Percentiles rank a stretch among this genome's conserved stretches.
Evolutionary conservation across 1,139 yeast genomes (phyloP).

Genomic region (Zygoascus hellenicus): DNA sequence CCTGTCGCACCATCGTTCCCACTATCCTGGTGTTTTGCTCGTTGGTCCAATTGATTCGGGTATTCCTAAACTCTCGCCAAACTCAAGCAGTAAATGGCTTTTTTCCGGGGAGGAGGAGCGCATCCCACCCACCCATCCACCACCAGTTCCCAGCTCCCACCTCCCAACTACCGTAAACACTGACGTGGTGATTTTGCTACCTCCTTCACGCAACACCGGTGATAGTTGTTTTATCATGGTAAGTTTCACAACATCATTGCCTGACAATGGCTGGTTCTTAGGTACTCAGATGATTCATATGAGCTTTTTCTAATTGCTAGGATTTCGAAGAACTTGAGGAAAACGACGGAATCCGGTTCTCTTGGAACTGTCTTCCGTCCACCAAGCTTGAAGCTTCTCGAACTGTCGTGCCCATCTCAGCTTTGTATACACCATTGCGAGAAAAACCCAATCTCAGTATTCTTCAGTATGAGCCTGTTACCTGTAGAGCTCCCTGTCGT

Average conservation of each 20-base stretch:
- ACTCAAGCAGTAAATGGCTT: neutral
- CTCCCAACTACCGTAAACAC: neutral
- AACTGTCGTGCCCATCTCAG: conserved; percentile 91
- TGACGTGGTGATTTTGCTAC: neutral
- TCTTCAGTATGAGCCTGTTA: conserved; percentile 85
- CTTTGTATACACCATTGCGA: conserved; percentile 87
- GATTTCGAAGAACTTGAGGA: conserved; percentile 86
- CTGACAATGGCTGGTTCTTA: conserved; percentile 1
- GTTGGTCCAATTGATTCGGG: neutral
- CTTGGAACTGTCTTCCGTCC: conserved; percentile 89
- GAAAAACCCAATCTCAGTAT: conserved; percentile 71
- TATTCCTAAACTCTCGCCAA: neutral
- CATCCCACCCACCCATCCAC: neutral
- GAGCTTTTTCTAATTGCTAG: conserved; percentile 24
- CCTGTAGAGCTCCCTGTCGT: conserved; percentile 79
- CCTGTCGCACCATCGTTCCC: neutral
- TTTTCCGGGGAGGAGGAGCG: too few species aligned
- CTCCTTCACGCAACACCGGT: neutral
- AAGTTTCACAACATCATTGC: neutral
- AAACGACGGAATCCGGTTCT: conserved; percentile 77
- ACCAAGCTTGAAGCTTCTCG: conserved; percentile 87
- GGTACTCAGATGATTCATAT: too few species aligned
- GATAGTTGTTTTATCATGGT: too few species aligned
- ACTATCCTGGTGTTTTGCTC: neutral
- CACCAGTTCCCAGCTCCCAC: neutral